Evolutionary conservation across 345 rosid genomes (phyloP).

Genomic region (Brassica nigra): DNA sequence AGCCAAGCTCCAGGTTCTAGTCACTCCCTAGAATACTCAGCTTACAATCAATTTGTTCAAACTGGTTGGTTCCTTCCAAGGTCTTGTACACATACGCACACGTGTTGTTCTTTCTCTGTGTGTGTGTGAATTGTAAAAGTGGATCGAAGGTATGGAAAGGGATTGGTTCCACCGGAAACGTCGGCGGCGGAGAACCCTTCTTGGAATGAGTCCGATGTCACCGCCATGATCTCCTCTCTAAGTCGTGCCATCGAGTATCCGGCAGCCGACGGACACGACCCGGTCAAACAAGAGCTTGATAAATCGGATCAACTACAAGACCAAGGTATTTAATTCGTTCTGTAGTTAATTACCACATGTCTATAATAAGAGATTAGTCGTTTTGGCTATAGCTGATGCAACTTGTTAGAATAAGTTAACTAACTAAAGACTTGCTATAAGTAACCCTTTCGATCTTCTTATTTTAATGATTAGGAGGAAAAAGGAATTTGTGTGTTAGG

Average conservation of each 20-base stretch:
- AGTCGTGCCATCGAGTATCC: constrained; percentile 58
- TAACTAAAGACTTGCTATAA: constrained; percentile 36
- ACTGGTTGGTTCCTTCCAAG: constrained; percentile 9
- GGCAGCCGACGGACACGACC: background rate
- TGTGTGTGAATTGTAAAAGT: constrained; percentile 45
- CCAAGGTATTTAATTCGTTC: constrained; percentile 41
- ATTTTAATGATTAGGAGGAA: background rate
- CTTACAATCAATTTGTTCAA: background rate
- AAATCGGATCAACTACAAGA: constrained; percentile 42
- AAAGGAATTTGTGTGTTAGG: constrained; percentile 36
- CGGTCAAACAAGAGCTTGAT: constrained; percentile 42
- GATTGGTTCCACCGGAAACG: constrained; percentile 68
- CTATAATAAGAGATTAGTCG: background rate
- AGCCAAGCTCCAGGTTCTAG: background rate
- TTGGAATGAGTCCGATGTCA: constrained; percentile 70
- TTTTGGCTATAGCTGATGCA: constrained; percentile 12
- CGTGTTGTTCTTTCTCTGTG: constrained; percentile 5
- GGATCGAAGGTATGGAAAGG: constrained; percentile 87
- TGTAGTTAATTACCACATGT: background rate
- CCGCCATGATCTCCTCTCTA: constrained; percentile 85
- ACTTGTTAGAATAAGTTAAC: constrained; percentile 19
- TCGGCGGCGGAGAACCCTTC: constrained; percentile 55
- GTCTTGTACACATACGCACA: background rate
- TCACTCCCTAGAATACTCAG: background rate
- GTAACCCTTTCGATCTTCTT: background rate